Percentiles rank a stretch among this genome's conserved stretches.
phyloP scores from a whole-genome alignment of 805 yeast species.

The Spencermartinsiella europaea region DNA sequence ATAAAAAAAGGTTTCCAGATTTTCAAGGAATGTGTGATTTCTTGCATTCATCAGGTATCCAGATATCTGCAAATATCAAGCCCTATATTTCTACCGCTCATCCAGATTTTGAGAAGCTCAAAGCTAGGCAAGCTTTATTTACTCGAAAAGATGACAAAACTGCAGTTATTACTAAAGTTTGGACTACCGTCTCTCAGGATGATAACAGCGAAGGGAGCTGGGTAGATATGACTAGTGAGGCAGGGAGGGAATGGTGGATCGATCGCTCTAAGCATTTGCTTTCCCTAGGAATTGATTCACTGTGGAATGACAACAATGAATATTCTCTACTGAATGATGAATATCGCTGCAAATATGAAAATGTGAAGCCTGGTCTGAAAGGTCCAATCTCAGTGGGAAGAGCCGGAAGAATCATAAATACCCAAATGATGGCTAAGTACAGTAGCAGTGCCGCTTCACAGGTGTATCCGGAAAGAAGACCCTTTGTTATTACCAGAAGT shows the following conservation, averaged over 20 bases:
- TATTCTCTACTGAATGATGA: conserved; percentile 1
- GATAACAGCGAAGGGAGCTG: too few species aligned
- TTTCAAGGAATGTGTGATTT: conserved; percentile 5
- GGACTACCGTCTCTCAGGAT: conserved; percentile 1
- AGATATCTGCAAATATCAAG: conserved; percentile 7
- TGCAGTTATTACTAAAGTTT: conserved; percentile 1
- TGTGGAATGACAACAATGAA: conserved; percentile 7
- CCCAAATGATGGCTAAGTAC: conserved; percentile 13
- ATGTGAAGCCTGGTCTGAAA: background rate
- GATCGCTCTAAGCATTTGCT: too few species aligned
- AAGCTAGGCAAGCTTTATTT: conserved; percentile 1
- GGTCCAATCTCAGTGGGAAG: conserved; percentile 5
- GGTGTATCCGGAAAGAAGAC: conserved; percentile 10
- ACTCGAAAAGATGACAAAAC: conserved; percentile 1
- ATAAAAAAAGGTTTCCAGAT: conserved; percentile 6
- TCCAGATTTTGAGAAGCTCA: conserved; percentile 4
- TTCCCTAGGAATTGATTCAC: conserved; percentile 1
- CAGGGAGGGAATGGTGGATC: conserved; percentile 4
- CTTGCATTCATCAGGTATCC: too few species aligned
- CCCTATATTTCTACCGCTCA: conserved; percentile 6
- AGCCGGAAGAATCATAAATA: conserved; percentile 8
- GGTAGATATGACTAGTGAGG: conserved; percentile 3
- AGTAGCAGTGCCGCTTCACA: conserved; percentile 4
- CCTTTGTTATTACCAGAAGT: conserved; percentile 8
- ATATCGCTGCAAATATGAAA: background rate